Evolutionary conservation across 352 stramenopile genomes (phyloP), one percentile per base, ranked within the genome.

Genomic region (Phytophthora cryptogea): DNA sequence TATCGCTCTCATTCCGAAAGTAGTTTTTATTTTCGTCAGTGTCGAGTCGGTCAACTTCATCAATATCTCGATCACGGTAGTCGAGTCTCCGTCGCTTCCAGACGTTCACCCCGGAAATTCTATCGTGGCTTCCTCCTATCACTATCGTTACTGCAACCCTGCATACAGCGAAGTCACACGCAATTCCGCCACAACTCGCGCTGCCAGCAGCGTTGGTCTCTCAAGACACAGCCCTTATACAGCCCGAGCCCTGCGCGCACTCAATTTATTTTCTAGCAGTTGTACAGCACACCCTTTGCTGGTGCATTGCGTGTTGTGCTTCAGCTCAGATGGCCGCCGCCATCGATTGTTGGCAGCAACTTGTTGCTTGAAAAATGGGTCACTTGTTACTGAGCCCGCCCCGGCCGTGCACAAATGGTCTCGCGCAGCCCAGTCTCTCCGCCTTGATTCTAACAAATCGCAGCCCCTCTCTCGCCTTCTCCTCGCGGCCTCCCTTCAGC

Each of bases 401-500:
- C 43, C 23, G 54, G 45, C 27, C 5, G 16, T 62, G 37, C 26
- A 14, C 53, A 41, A 47, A 42, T 40, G 54, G 30, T 31, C 42
- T 48, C 20, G 20, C 20, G 20, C 1, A 1, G 20, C 20, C 20
- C 20, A 23, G 20, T 23, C 35, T 17, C 42, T 11, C 48, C 41
- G 47, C 27, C 56, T 59, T 59, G 56, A 64, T 59, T 63, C 44
- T 54, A 51, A 48, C 53, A 58, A 55, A 54, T 49, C 20, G 37
- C 37, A 43, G n/a, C 41, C 41, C n/a, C 59, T 47, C 33, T 61
- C 37, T 59, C 32, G 32, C 32, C 9, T 37, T 37, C 52, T 40
- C 35, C 28, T 47, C 20, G 13, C 43, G 14, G 37, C 7, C 35
- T 44, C 16, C 27, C 23, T 17, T 53, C 39, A 20, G n/a, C 42